Base-by-base conservation (phyloP, 257 asterid species). In the Primulina eburnea region DNA sequence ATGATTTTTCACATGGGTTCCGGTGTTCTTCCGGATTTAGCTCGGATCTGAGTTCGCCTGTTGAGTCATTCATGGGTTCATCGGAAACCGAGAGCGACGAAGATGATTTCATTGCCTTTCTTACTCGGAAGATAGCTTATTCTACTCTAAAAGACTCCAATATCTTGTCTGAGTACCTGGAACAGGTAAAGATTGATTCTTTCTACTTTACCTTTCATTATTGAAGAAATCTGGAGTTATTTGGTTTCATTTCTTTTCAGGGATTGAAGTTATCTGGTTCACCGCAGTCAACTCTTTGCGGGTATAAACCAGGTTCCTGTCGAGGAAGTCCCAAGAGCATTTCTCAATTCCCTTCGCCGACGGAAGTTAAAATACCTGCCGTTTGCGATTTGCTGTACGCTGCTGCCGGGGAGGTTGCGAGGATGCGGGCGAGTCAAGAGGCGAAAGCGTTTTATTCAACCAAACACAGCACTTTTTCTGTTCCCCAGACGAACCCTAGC, bases 31-130 rank as follows among this genome's bases (percentile, higher is more conserved):
- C 57, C 35, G 79, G 84, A 4, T 43, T 77, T 21, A 77, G 60
- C 82, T 81, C 94, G 75, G 89, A 79, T 71, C 80, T 85, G 83
- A 82, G 92, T 73, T 92, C 97, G 0, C 92, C 88, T 0, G 89
- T 80, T 57, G 96, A 88, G 77, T 88, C 92, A 0, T 78, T 82
- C 0, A 32, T 75, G 43, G 84, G 95, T 28, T 83, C 93, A 0
- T 78, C 81, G 0, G 95, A 83, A 68, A 81, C 91, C 0, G 98
- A 86, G 71, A 84, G 92, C 65, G 98, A 88, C 34, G 96, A 90
- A 17, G 97, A 90, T 18, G 96, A 87, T 6, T 83, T 61, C 21
- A n/a, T 85, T 35, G 43, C 83, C 47, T 90, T 80, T 67, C 72
- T 89, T 38, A 72, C 90, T 14, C 80, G 80, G 9, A 76, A 77